Percentiles rank a stretch among this genome's conserved stretches.
Evolutionary conservation across 148 eudicot genomes (phyloP).

Genomic region (Heliosperma pusillum): DNA sequence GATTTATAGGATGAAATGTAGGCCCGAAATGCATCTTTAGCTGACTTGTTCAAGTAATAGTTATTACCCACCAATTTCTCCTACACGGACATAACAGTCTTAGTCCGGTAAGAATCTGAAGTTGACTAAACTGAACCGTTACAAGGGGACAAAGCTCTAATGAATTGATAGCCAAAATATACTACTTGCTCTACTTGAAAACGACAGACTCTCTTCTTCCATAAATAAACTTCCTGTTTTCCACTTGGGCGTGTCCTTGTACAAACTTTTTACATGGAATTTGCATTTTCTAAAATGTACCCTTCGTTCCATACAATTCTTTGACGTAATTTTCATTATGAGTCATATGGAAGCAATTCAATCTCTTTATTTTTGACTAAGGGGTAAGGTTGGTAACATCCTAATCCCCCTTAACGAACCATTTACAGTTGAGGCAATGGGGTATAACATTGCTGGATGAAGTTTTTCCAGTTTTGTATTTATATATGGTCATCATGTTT

Average conservation of each 20-base stretch:
- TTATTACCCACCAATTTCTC: slow-evolving; percentile 58
- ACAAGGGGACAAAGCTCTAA: neutral
- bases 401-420: no score
- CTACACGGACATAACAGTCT: slow-evolving; percentile 32
- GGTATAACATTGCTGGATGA: no score
- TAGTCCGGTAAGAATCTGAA: neutral
- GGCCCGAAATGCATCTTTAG: slow-evolving; percentile 75
- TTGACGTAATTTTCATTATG: no score
- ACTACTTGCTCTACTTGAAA: neutral
- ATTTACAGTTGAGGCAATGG: no score
- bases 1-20: slow-evolving; percentile 75
- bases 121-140: neutral
- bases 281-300: no score
- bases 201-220: neutral
- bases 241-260: neutral
- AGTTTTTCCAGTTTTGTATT: no score
- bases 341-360: no score
- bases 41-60: slow-evolving; percentile 72
- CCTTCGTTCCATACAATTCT: no score
- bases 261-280: no score
- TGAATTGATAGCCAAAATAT: neutral
- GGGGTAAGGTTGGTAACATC: no score
- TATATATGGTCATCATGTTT: no score
- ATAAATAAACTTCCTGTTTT: neutral
- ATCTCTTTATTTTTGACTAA: no score